phyloP scores from a whole-genome alignment of 176 grass and related monocot species.

The Triticum dicoccoides region DNA sequence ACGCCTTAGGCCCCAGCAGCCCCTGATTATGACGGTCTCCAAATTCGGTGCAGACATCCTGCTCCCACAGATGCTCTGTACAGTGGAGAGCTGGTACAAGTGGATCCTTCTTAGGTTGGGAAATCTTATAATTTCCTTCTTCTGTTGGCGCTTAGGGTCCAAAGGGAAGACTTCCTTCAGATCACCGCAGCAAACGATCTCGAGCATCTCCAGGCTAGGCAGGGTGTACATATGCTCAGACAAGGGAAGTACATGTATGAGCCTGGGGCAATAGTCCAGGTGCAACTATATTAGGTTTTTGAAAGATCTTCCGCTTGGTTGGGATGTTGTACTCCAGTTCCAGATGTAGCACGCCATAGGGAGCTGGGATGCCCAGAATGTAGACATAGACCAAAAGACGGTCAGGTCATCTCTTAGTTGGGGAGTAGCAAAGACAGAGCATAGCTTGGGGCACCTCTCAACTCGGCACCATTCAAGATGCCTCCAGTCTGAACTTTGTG shows the following conservation, averaged over 20 bases:
- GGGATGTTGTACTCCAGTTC: background rate
- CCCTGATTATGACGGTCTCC: background rate
- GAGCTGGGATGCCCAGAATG: constrained; percentile 11
- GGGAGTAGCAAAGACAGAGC: background rate
- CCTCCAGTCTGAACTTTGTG: too few relatives aligned
- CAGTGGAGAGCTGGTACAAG: background rate
- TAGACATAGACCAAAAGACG: accelerated
- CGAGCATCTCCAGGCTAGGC: background rate
- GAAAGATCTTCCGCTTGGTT: background rate
- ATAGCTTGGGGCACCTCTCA: constrained; percentile 12
- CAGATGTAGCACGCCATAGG: background rate
- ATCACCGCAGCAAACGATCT: background rate
- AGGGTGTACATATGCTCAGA: background rate
- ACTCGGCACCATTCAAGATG: background rate
- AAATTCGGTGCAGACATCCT: background rate
- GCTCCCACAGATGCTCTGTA: background rate
- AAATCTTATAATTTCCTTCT: background rate
- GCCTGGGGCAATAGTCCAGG: background rate
- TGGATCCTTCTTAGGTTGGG: background rate
- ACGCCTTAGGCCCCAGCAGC: background rate
- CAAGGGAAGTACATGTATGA: background rate
- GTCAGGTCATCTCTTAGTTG: accelerated
- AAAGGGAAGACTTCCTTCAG: background rate
- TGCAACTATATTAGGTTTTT: background rate
- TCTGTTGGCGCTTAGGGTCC: background rate